Evolutionary conservation across 768 basidiomycete species (phyloP).

Genomic region (Suillus luteus): DNA sequence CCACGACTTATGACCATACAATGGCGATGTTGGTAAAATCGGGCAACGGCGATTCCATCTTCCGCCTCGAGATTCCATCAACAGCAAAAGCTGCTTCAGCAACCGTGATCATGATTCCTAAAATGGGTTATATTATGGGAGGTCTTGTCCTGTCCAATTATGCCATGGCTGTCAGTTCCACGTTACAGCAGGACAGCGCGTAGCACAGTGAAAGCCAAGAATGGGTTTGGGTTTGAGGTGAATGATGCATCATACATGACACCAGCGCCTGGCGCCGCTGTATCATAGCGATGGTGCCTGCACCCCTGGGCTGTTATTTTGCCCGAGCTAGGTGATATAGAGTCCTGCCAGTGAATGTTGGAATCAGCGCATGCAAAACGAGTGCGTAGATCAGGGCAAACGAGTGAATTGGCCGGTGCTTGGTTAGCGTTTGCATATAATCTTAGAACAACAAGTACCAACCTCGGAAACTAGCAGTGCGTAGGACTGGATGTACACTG

Average conservation of each 20-base stretch:
- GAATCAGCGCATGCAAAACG: not conserved
- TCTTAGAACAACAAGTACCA: not conserved
- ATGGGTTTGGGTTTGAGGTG: not conserved
- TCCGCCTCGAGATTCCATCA: not conserved
- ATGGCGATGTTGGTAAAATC: not conserved
- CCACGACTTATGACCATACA: not conserved
- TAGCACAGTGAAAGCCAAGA: not conserved
- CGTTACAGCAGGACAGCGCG: not conserved
- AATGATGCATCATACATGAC: not conserved
- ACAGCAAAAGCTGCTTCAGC: not conserved
- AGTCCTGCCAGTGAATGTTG: not conserved
- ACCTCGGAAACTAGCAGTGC: not conserved
- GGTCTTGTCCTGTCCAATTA: not conserved
- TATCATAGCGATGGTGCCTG: not conserved
- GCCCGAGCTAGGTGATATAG: not conserved
- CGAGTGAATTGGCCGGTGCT: not conserved
- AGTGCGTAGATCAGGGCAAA: not conserved
- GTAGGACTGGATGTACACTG: not conserved
- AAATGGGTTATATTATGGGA: not conserved
- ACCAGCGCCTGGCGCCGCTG: not conserved
- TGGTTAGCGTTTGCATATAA: not conserved
- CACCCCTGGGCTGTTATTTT: not conserved
- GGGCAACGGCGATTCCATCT: not conserved
- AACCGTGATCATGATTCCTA: not conserved
- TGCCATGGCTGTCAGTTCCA: not conserved